These are phyloP conservation scores for Myrica gale DNA, from an alignment of 306 rosid genomes.

Conservation along the genomic window DNA sequence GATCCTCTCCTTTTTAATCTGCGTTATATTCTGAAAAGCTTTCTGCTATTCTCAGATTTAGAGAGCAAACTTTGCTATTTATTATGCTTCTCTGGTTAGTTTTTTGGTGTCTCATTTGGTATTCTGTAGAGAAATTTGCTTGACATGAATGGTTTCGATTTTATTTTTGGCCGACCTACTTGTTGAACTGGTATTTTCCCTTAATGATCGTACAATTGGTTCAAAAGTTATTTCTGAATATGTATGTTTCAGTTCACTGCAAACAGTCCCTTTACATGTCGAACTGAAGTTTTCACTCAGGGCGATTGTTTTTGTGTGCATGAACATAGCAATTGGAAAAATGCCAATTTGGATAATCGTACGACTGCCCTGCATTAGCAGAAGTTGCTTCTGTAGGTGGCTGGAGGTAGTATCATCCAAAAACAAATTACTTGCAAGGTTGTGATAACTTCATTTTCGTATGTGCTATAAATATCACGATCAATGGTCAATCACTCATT, in stretches of 20 bases:
- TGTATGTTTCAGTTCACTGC: background rate
- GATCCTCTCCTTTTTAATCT: background rate
- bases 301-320: background rate
- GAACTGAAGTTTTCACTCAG: background rate
- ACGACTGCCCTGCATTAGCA: background rate
- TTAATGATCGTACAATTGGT: background rate
- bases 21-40: too few relatives aligned
- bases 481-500: background rate
- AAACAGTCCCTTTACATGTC: background rate
- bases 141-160: background rate
- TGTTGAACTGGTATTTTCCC: background rate
- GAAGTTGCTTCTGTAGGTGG: background rate
- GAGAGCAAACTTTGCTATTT: background rate
- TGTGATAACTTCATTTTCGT: background rate
- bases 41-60: background rate
- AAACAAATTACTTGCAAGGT: background rate
- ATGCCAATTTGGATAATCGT: background rate
- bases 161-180: background rate
- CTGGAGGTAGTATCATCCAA: background rate
- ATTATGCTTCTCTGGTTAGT: background rate
- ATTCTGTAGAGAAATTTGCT: background rate
- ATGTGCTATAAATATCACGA: background rate
- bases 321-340: background rate
- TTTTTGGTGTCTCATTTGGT: background rate
- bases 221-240: background rate